Evolutionary conservation across 2,329 filamentous ascomycete genomes (phyloP).

Genomic region (Pseudocercospora fuligena): DNA sequence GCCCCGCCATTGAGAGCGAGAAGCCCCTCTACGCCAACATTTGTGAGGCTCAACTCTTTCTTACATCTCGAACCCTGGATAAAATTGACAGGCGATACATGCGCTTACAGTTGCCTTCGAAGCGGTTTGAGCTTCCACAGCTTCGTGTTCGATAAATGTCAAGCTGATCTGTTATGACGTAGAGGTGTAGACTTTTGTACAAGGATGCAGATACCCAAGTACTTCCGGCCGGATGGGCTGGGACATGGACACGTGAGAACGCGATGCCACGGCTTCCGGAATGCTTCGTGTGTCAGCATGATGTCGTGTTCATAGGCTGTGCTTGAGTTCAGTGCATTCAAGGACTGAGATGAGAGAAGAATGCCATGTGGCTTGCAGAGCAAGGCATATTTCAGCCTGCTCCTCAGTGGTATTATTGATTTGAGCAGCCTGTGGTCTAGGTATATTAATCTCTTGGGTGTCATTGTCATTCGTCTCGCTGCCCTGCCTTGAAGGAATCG

Average conservation of each 20-base stretch:
- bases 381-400: background rate
- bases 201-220: background rate
- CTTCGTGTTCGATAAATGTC: background rate
- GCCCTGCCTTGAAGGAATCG: slow-evolving; percentile 16
- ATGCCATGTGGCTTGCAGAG: background rate
- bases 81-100: background rate
- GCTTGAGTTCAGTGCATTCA: background rate
- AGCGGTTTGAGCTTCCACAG: background rate
- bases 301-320: slow-evolving; percentile 3
- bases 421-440: slow-evolving; percentile 17
- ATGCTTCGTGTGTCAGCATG: slow-evolving; percentile 2
- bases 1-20: slow-evolving; percentile 1
- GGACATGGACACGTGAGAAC: slow-evolving; percentile 1
- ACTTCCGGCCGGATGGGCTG: background rate
- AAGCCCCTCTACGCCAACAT: background rate
- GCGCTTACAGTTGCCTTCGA: slow-evolving; percentile 2
- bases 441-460: slow-evolving; percentile 19
- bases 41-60: background rate
- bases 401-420: background rate
- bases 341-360: background rate
- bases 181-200: background rate
- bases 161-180: background rate
- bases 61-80: background rate
- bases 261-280: background rate
- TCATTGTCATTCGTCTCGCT: slow-evolving; percentile 16